Base-by-base conservation (phyloP, 169 alveolate species). In the Neospora caninum region DNA sequence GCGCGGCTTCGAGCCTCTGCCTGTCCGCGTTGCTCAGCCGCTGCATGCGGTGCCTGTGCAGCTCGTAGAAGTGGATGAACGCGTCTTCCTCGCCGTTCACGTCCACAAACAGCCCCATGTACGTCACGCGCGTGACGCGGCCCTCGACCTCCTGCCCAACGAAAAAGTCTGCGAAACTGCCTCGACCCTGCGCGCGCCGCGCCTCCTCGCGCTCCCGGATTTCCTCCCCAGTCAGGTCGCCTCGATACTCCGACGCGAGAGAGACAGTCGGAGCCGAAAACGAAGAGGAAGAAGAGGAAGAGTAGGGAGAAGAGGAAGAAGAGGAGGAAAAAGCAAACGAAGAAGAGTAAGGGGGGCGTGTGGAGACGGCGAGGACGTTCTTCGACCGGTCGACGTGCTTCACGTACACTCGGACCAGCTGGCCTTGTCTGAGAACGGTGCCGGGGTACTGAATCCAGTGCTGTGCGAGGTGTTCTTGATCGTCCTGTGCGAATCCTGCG, bases 61-160 rank as follows among this genome's bases (percentile, higher is more conserved):
- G 89, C 89, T 82, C 89, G 64, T 82, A 82, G 67, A 82, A 82
- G 89, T 89, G 93, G n/a, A 89, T 29, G 42, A 89, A 89, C 78
- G 93, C 93, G 43, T 89, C 93, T 67, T 39, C 53, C 53, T n/a
- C 88, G 27, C 83, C 93, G 45, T 80, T 42, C 53, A 89, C 69
- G 78, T 89, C 93, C 42, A 89, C 70, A 70, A 43, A 89, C 22
- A 89, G 31, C 25, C 93, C 93, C 34, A 89, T 18, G 53, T 89
- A 78, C 36, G 88, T 89, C 49, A 34, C 45, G 67, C 93, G 67
- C 43, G 69, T 78, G 54, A 89, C 93, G n/a, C 53, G 41, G 22
- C 93, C 93, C 78, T 89, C 93, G 38, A 89, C 93, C 49, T 67
- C 93, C 36, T 89, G 93, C 36, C 93, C 93, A 42, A 73, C 88